phyloP scores from a whole-genome alignment of 805 yeast species.

The Grigorovia jiainica region DNA sequence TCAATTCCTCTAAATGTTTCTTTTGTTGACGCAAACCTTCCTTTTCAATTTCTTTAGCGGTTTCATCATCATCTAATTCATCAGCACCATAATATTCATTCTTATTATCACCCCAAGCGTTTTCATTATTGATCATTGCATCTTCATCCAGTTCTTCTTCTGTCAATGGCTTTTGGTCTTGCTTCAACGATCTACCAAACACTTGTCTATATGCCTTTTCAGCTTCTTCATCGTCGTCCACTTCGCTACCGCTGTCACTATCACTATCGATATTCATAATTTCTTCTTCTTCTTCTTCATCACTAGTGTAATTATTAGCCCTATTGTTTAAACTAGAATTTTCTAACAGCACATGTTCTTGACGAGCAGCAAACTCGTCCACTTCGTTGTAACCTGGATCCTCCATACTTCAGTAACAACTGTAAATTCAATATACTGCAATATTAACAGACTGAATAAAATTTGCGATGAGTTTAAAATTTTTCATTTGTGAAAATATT shows the following conservation, averaged over 20 bases:
- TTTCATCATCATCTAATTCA: slow-evolving; percentile 52
- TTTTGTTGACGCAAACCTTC: slow-evolving; percentile 86
- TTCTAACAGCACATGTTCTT: slow-evolving; percentile 47
- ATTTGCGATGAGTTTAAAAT: slow-evolving; percentile 16
- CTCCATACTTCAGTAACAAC: neutral
- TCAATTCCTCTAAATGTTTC: slow-evolving; percentile 63
- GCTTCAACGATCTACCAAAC: slow-evolving; percentile 25
- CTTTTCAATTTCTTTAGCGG: slow-evolving; percentile 66
- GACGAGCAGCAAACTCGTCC: slow-evolving; percentile 54
- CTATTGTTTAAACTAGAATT: slow-evolving; percentile 42
- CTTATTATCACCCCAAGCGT: slow-evolving; percentile 38
- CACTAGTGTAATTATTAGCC: slow-evolving; percentile 36
- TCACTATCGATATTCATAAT: slow-evolving; percentile 34
- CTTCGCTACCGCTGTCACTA: slow-evolving; percentile 15
- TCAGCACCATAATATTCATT: slow-evolving; percentile 46
- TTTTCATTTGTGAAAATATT: too few relatives aligned
- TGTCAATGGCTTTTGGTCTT: slow-evolving; percentile 20
- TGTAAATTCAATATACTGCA: neutral
- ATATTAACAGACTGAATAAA: too few relatives aligned
- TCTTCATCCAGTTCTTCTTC: slow-evolving; percentile 23
- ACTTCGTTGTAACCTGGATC: slow-evolving; percentile 52
- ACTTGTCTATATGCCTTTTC: slow-evolving; percentile 32
- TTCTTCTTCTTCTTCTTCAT: slow-evolving; percentile 42
- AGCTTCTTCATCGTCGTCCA: slow-evolving; percentile 25
- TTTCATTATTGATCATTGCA: slow-evolving; percentile 30